A percentile compares a stretch with the other conserved stretches of the same genome.
phyloP scores from a whole-genome alignment of 441 rosid species.

The Adansonia gregorii region DNA sequence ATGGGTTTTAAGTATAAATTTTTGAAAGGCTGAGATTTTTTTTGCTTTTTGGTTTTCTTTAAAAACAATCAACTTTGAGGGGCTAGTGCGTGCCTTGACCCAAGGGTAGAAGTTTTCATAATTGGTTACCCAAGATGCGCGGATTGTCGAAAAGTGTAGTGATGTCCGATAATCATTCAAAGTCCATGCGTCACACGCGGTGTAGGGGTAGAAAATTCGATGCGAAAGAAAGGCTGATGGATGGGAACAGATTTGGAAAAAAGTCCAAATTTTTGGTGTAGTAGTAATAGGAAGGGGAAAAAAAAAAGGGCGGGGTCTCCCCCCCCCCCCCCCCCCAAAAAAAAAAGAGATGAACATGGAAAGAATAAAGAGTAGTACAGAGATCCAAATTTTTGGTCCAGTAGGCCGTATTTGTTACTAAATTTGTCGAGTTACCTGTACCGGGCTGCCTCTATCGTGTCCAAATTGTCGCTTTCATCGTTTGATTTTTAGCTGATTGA shows the following conservation, averaged over 20 bases:
- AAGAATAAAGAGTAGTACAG: too few relatives aligned
- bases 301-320: too few relatives aligned
- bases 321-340: too few relatives aligned
- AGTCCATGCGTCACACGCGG: background rate
- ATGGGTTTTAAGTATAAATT: background rate
- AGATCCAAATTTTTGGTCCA: too few relatives aligned
- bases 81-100: background rate
- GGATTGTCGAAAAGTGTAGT: background rate
- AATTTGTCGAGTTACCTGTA: too few relatives aligned
- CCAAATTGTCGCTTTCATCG: too few relatives aligned
- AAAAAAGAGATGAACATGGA: too few relatives aligned
- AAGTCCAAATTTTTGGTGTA: background rate
- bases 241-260: background rate
- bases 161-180: background rate
- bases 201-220: background rate
- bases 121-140: background rate
- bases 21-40: background rate
- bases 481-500: too few relatives aligned
- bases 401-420: too few relatives aligned
- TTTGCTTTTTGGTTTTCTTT: background rate
- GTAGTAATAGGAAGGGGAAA: background rate
- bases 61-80: background rate
- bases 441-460: too few relatives aligned
- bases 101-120: background rate
- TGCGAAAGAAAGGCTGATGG: background rate